Conservation (phyloP, 2,329 filamentous ascomycete species). For the Dendrostoma leiphaemia region DNA sequence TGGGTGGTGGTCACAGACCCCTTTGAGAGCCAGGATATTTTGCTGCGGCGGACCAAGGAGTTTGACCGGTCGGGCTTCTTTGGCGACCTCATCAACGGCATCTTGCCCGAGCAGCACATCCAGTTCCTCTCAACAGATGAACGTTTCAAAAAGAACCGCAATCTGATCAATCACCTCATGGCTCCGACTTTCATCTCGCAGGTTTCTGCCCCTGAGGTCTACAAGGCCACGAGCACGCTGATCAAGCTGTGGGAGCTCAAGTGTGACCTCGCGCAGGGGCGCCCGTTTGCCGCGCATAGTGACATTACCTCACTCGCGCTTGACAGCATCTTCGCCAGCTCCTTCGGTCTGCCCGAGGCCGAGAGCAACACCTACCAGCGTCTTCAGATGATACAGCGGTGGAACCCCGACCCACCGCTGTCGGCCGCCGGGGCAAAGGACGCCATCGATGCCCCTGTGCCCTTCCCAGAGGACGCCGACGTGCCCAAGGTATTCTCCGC, state of each 20-base stretch:
- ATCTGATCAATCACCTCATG: slow-evolving; percentile 12
- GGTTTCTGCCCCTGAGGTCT: slow-evolving; percentile 4
- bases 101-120: slow-evolving; percentile 33
- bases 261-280: slow-evolving; percentile 14
- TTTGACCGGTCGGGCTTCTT: slow-evolving; percentile 11
- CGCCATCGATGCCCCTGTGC: slow-evolving; percentile 21
- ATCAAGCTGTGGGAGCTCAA: slow-evolving; percentile 21
- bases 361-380: slow-evolving; percentile 25
- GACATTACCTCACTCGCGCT: slow-evolving; percentile 10
- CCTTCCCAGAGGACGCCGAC: slow-evolving; percentile 22
- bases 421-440: background rate
- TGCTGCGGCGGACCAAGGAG: slow-evolving; percentile 22
- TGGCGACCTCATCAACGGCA: slow-evolving; percentile 27
- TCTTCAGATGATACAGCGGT: slow-evolving; percentile 21
- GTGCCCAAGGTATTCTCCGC: slow-evolving; percentile 25
- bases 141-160: slow-evolving; percentile 2
- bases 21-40: slow-evolving; percentile 22
- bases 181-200: slow-evolving; percentile 4
- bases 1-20: slow-evolving; percentile 22
- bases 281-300: slow-evolving; percentile 12
- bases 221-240: slow-evolving; percentile 20
- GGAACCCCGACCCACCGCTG: background rate
- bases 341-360: slow-evolving; percentile 27
- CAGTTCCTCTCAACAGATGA: slow-evolving; percentile 22
- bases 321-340: slow-evolving; percentile 22